A percentile compares a stretch with the other conserved stretches of the same genome.
phyloP scores from a whole-genome alignment of 306 rosid species.

The Pyrus pyrifolia region DNA sequence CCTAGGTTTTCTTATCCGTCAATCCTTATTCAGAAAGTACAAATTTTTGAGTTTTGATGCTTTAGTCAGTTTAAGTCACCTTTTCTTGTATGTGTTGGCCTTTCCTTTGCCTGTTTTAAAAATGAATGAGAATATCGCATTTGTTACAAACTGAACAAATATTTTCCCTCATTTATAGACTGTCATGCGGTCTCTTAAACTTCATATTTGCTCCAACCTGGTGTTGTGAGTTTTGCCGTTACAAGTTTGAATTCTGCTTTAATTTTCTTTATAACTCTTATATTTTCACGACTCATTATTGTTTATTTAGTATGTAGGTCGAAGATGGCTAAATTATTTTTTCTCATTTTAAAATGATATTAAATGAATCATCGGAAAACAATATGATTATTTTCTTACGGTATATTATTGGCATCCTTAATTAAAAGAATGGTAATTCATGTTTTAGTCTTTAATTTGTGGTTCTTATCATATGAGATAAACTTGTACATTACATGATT shows the following conservation, averaged over 20 bases:
- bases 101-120: neutral
- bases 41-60: neutral
- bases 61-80: neutral
- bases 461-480: too few relatives aligned
- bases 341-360: too few relatives aligned
- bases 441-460: too few relatives aligned
- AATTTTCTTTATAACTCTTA: neutral
- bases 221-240: neutral
- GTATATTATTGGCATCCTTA: too few relatives aligned
- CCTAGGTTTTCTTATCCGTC: neutral
- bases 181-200: neutral
- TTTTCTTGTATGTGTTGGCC: neutral
- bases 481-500: neutral
- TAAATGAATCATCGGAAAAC: too few relatives aligned
- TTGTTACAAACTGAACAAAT: neutral
- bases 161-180: neutral
- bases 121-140: neutral
- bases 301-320: too few relatives aligned
- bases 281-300: conserved; percentile 10
- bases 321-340: too few relatives aligned
- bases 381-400: too few relatives aligned
- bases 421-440: neutral
- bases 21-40: neutral
- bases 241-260: neutral
- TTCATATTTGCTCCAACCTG: neutral